phyloP scores from a whole-genome alignment of 345 rosid genomes.

The Citrus unshiu region DNA sequence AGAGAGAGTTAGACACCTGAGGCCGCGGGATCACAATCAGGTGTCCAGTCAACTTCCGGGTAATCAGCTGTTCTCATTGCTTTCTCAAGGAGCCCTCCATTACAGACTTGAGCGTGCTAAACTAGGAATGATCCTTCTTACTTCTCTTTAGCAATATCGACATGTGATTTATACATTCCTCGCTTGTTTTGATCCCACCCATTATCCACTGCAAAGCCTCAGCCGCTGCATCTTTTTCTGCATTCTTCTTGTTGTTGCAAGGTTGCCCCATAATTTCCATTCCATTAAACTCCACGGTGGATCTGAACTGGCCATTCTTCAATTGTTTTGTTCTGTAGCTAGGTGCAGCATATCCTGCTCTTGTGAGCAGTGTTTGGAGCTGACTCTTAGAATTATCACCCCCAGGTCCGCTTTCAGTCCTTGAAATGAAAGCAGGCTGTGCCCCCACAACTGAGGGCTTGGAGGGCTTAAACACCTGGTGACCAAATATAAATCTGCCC shows the following conservation, averaged over 20 bases:
- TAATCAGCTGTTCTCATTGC: background rate
- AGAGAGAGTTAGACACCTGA: background rate
- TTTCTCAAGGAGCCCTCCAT: background rate
- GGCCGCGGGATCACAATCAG: background rate
- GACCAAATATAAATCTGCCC: slow-evolving; percentile 79
- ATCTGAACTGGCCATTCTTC: slow-evolving; percentile 61
- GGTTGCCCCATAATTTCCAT: slow-evolving; percentile 76
- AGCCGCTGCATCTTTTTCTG: slow-evolving; percentile 96
- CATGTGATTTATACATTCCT: slow-evolving; percentile 54
- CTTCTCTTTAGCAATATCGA: slow-evolving; percentile 71
- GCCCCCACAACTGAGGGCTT: slow-evolving; percentile 27
- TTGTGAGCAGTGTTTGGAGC: slow-evolving; percentile 81
- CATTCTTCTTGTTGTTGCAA: slow-evolving; percentile 81
- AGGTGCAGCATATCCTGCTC: slow-evolving; percentile 76
- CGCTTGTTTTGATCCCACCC: slow-evolving; percentile 47
- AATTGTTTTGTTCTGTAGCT: slow-evolving; percentile 70
- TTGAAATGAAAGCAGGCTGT: slow-evolving; percentile 37
- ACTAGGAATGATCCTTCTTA: slow-evolving; percentile 55
- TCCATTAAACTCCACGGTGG: slow-evolving; percentile 75
- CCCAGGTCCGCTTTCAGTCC: slow-evolving; percentile 74
- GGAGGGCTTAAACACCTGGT: slow-evolving; percentile 35
- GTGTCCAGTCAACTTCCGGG: background rate
- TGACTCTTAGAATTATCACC: slow-evolving; percentile 88
- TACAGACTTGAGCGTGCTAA: background rate
- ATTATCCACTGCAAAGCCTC: slow-evolving; percentile 82